Base-by-base conservation (phyloP, 106 monocot species). In the Allium sativum region DNA sequence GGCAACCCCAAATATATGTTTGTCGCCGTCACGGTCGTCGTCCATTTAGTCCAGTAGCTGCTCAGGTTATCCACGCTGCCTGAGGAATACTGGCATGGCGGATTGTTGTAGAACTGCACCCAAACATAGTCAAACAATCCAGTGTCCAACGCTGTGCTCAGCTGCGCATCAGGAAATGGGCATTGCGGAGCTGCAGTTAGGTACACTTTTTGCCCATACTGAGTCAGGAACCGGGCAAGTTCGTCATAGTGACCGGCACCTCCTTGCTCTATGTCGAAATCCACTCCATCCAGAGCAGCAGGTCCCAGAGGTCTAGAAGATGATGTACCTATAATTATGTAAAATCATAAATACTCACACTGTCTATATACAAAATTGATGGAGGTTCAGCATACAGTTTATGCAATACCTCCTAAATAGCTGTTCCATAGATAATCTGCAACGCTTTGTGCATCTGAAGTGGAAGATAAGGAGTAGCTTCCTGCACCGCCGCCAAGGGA, bases 51-150 rank as follows among this genome's bases (percentile, higher is more conserved):
- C 84, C 84, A 84, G 0, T 70, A 51, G 46, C n/a, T 74, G 12
- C 20, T 43, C 19, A 85, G 15, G 18, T 61, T 52, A 7, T 6
- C 44, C 40, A 22, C 59, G 48, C 66, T 48, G 7, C 79, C 77
- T 18, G 52, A 53, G 5, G 74, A 53, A 60, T 85, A 85, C 61
- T 81, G 54, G 70, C 80, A 85, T 10, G 7, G 13, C 1, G 62
- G 68, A 56, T 84, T 84, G 69, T 84, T 84, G 61, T 84, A 84
- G 59, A 84, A 84, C 72, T 84, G 83, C 12, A 84, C 56, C 79
- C 79, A 84, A 9, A 84, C 76, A 52, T 60, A 55, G 62, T 84
- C 76, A 62, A 84, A 84, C 48, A 69, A 11, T 42, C 75, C 83
- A 3, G 79, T 72, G 47, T 16, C 1, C n/a, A 84, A 50, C 44